phyloP scores from a whole-genome alignment of 164 flowering plant genomes.

The Aristolochia fimbriata region DNA sequence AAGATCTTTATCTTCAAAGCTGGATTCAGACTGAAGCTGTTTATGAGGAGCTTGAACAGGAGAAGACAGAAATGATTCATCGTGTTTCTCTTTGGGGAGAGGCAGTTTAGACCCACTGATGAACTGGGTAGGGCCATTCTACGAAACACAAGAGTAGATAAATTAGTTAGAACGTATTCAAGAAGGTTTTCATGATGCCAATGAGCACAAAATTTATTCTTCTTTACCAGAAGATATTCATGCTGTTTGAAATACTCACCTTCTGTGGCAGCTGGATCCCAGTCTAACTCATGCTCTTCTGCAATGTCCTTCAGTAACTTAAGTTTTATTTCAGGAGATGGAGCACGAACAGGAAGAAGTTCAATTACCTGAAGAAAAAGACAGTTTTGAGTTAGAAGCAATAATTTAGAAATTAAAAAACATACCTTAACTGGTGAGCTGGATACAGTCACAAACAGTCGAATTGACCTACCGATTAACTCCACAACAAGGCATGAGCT shows the following conservation, averaged over 20 bases:
- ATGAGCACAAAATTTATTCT: constrained; percentile 1
- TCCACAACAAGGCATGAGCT: constrained; percentile 89
- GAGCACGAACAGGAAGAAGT: constrained; percentile 79
- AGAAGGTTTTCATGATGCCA: not conserved
- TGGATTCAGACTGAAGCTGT: constrained; percentile 45
- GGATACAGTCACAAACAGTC: not conserved
- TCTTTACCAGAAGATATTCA: constrained; percentile 73
- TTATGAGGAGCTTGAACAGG: constrained; percentile 22
- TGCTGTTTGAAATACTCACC: constrained; percentile 61
- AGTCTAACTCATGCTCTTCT: constrained; percentile 79
- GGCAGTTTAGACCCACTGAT: constrained; percentile 60
- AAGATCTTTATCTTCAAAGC: constrained; percentile 45
- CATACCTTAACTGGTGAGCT: not conserved
- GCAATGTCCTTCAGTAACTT: constrained; percentile 91
- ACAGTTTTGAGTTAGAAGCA: not conserved
- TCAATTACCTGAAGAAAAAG: constrained; percentile 57
- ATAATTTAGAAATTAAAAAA: not conserved
- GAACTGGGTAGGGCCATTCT: constrained; percentile 85
- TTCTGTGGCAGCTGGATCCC: constrained; percentile 86
- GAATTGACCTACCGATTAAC: constrained; percentile 84
- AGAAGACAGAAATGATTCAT: constrained; percentile 27
- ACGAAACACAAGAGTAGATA: constrained; percentile 3
- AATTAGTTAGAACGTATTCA: not conserved
- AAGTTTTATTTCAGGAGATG: constrained; percentile 67
- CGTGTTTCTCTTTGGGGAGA: constrained; percentile 68